phyloP scores from a whole-genome alignment of 768 basidiomycete species.

The Mycena rosella region DNA sequence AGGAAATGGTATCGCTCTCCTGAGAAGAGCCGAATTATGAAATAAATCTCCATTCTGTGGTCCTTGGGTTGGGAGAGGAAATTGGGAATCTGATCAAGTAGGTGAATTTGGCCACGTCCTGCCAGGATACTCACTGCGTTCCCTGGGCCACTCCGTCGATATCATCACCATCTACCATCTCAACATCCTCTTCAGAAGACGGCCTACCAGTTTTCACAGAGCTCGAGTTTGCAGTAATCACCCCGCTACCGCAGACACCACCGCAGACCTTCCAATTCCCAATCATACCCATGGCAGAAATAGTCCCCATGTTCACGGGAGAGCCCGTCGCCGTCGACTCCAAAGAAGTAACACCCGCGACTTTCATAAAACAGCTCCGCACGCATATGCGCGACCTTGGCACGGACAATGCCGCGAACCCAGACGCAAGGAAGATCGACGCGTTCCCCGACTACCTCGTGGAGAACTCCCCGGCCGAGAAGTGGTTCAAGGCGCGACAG shows the following conservation, averaged over 20 bases:
- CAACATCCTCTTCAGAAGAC: background rate
- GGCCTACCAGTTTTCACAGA: background rate
- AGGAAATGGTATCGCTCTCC: background rate
- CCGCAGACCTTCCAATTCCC: background rate
- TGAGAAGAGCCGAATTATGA: background rate
- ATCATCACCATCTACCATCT: background rate
- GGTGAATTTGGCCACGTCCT: background rate
- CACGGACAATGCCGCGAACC: background rate
- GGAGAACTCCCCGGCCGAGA: conserved; percentile 17
- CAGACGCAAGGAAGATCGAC: background rate
- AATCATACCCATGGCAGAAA: background rate
- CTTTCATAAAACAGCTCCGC: conserved; percentile 18
- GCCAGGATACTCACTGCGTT: too few species aligned
- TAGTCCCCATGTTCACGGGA: conserved; percentile 26
- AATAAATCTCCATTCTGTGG: background rate
- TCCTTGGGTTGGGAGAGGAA: background rate
- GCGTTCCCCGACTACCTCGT: conserved; percentile 23
- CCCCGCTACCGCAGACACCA: background rate
- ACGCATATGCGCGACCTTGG: conserved; percentile 27
- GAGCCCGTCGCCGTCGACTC: background rate
- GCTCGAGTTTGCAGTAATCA: background rate
- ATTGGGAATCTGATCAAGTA: background rate
- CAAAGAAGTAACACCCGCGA: conserved; percentile 7
- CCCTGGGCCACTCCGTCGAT: too few species aligned
- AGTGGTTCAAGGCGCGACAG: conserved; percentile 5